A percentile compares a stretch with the other conserved stretches of the same genome.
phyloP scores from a whole-genome alignment of 495 filamentous ascomycete species.

The Symbiotaphrina buchneri region DNA sequence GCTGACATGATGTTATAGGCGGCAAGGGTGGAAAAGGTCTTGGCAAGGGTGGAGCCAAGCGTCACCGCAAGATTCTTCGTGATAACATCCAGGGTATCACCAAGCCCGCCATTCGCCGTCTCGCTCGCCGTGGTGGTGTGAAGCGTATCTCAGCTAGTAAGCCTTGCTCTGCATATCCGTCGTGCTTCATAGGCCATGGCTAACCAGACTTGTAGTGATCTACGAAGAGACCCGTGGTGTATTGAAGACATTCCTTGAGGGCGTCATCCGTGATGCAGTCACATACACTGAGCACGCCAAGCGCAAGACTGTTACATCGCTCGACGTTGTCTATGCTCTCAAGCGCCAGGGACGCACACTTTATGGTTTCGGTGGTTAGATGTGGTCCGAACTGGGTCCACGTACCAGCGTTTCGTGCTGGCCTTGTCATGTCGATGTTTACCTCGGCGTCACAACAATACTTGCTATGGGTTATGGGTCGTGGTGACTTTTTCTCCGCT shows the following conservation, averaged over 20 bases:
- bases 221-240: conserved; percentile 49
- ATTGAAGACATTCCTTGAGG: conserved; percentile 42
- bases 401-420: too few species aligned
- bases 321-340: conserved; percentile 89
- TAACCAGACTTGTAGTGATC: conserved; percentile 22
- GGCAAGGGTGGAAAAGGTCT: conserved; percentile 78
- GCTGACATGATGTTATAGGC: conserved; percentile 25
- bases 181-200: conserved; percentile 1
- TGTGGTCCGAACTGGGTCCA: too few species aligned
- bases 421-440: too few species aligned
- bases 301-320: conserved; percentile 90
- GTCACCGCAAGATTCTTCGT: conserved; percentile 96
- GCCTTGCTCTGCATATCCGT: conserved; percentile 3
- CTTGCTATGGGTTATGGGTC: too few species aligned
- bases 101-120: conserved; percentile 49
- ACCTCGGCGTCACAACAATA: too few species aligned
- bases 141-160: conserved; percentile 41
- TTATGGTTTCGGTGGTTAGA: conserved; percentile 96
- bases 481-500: too few species aligned
- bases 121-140: conserved; percentile 36
- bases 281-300: conserved; percentile 96
- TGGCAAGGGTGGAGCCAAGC: conserved; percentile 93
- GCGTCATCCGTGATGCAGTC: conserved; percentile 75
- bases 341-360: conserved; percentile 92
- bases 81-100: conserved; percentile 94